phyloP scores from a whole-genome alignment of 2,329 filamentous ascomycete species.

The Scedosporium minutisporum region DNA sequence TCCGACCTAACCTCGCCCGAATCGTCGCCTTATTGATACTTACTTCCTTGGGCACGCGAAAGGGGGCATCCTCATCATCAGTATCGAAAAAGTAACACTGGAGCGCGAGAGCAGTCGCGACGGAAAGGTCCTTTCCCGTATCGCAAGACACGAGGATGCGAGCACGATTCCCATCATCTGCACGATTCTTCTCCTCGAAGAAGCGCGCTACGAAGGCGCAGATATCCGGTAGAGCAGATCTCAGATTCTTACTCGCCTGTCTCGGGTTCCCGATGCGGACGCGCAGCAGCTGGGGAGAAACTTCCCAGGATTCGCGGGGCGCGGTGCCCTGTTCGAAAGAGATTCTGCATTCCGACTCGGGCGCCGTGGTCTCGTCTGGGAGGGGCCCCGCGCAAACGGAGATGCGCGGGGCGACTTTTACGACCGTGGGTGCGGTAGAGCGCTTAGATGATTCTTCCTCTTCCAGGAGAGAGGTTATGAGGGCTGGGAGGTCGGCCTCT shows the following conservation, averaged over 20 bases:
- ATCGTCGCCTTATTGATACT: conserved; percentile 66
- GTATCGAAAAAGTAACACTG: conserved; percentile 57
- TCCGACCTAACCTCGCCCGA: conserved; percentile 67
- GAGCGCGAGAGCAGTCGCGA: conserved; percentile 67
- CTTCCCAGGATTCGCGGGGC: conserved; percentile 33
- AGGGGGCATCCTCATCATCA: conserved; percentile 46
- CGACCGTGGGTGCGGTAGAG: conserved; percentile 11
- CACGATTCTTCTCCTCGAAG: conserved; percentile 15
- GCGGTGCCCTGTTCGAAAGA: conserved; percentile 26
- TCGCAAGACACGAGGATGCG: conserved; percentile 57
- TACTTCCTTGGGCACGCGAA: conserved; percentile 16
- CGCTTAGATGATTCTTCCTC: conserved; percentile 12
- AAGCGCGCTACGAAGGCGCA: conserved; percentile 41
- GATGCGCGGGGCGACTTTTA: conserved; percentile 25
- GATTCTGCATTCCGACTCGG: conserved; percentile 27
- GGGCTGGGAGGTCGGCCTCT: conserved; percentile 52
- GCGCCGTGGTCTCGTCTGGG: not conserved
- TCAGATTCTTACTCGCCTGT: conserved; percentile 72
- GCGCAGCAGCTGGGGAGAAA: conserved; percentile 31
- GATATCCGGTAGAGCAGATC: conserved; percentile 57
- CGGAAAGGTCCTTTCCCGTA: conserved; percentile 68
- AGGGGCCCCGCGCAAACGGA: conserved; percentile 26
- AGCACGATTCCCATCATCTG: conserved; percentile 1
- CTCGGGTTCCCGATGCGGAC: conserved; percentile 65
- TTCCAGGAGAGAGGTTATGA: conserved; percentile 37